Conservation (phyloP, 768 basidiomycete genomes). For the Pisolithus sp. region DNA sequence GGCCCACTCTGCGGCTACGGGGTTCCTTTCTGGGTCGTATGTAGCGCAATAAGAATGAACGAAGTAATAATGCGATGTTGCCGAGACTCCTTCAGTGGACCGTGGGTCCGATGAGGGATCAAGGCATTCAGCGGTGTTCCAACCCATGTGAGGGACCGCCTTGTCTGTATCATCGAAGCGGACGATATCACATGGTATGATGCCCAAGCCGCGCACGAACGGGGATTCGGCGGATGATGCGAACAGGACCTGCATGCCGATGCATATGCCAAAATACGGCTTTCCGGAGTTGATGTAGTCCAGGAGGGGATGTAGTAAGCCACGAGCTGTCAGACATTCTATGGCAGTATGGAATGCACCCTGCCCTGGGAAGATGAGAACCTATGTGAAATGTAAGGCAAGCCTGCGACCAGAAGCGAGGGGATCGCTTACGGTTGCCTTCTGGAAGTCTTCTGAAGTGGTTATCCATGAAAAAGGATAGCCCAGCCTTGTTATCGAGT, state of each 20-base stretch:
- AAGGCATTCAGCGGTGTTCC: conserved; percentile 73
- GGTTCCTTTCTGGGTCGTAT: conserved; percentile 52
- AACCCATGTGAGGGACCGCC: conserved; percentile 96
- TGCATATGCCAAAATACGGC: conserved; percentile 97
- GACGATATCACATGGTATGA: conserved; percentile 78
- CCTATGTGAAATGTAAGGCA: conserved; percentile 39
- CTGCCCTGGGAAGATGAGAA: conserved; percentile 94
- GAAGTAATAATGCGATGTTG: conserved; percentile 82
- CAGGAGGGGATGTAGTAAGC: conserved; percentile 73
- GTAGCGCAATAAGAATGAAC: conserved; percentile 92
- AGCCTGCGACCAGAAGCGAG: conserved; percentile 1
- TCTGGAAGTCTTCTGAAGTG: conserved; percentile 70
- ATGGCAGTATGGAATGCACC: conserved; percentile 91
- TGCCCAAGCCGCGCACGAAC: conserved; percentile 60
- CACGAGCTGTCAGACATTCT: conserved; percentile 61
- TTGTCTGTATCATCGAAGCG: conserved; percentile 68
- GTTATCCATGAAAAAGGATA: conserved; percentile 88
- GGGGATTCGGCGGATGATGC: conserved; percentile 77
- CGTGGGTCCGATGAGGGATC: conserved; percentile 31
- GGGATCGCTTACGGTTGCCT: conserved; percentile 71
- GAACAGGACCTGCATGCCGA: conserved; percentile 97
- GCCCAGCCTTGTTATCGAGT: conserved; percentile 80
- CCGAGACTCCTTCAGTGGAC: conserved; percentile 41
- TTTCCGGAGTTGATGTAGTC: conserved; percentile 79
- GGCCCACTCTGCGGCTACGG: conserved; percentile 64